Conservation (phyloP, 768 basidiomycete species). For the Gloeopeniophorella convolvens region DNA sequence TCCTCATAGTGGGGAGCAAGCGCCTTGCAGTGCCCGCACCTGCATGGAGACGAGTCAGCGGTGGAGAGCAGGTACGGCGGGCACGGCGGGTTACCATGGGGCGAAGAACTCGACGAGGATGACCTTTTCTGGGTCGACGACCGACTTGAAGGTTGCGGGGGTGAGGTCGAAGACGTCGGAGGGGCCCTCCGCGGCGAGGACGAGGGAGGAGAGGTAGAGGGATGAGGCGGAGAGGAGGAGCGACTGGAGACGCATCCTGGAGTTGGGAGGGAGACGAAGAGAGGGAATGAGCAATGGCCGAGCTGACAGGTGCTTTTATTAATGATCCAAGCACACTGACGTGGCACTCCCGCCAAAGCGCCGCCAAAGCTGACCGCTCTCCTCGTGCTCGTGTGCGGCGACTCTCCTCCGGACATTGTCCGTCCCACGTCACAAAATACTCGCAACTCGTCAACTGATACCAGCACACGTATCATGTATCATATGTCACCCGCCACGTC, state of each 20-base stretch:
- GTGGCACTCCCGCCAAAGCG: slow-evolving; percentile 44
- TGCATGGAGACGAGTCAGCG: slow-evolving; percentile 24
- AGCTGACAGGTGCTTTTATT: slow-evolving; percentile 26
- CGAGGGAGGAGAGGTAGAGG: slow-evolving; percentile 48
- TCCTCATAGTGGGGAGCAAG: slow-evolving; percentile 91
- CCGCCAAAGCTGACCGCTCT: no score
- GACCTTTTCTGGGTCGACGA: slow-evolving; percentile 60
- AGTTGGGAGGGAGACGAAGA: no score
- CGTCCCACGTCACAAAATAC: no score
- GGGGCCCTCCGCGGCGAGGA: slow-evolving; percentile 44
- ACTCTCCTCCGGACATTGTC: no score
- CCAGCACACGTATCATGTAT: background rate
- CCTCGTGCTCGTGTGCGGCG: no score
- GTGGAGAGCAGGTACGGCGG: background rate
- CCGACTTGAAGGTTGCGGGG: slow-evolving; percentile 56
- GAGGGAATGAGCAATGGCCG: slow-evolving; percentile 23
- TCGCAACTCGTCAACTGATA: no score
- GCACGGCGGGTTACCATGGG: slow-evolving; percentile 51
- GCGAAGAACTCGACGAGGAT: slow-evolving; percentile 95
- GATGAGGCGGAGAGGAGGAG: slow-evolving; percentile 44
- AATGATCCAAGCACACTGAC: slow-evolving; percentile 34
- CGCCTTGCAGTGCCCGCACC: slow-evolving; percentile 96
- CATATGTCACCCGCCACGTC: slow-evolving; percentile 2
- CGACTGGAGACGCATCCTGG: slow-evolving; percentile 58
- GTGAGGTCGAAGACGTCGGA: slow-evolving; percentile 84